Percentiles rank a stretch among this genome's conserved stretches.
Evolutionary conservation across 2,329 filamentous ascomycete genomes (phyloP).

Genomic region (Pyrenophora teres): DNA sequence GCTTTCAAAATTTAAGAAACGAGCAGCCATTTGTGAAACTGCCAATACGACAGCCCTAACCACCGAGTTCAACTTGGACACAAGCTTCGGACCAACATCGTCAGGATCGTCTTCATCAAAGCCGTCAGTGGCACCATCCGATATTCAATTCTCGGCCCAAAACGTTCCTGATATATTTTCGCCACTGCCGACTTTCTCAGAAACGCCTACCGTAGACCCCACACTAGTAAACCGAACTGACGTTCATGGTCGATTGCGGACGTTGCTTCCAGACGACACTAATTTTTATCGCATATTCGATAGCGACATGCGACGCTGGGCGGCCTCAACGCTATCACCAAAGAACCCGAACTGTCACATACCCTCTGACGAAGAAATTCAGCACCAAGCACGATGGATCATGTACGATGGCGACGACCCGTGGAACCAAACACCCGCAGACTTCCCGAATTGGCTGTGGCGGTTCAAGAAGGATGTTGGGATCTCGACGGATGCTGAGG

Average conservation of each 20-base stretch:
- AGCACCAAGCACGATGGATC: conserved; percentile 40
- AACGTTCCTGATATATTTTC: background rate
- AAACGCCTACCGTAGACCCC: background rate
- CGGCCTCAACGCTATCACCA: conserved; percentile 29
- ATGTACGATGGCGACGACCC: conserved; percentile 42
- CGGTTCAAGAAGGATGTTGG: conserved; percentile 37
- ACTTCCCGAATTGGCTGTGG: conserved; percentile 39
- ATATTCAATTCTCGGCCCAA: background rate
- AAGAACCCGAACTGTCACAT: conserved; percentile 27
- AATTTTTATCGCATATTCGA: conserved; percentile 27
- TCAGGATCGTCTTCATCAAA: background rate
- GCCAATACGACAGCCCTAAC: background rate
- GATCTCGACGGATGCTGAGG: conserved; percentile 6
- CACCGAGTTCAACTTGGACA: background rate
- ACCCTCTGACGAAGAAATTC: conserved; percentile 40
- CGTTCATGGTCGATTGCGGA: conserved; percentile 6
- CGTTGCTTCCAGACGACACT: conserved; percentile 18
- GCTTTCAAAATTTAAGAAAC: conserved; percentile 20
- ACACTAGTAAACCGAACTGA: conserved; percentile 4
- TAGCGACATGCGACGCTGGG: conserved; percentile 29
- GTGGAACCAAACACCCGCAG: conserved; percentile 47
- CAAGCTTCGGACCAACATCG: background rate
- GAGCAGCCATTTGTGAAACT: conserved; percentile 7
- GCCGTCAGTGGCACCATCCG: background rate
- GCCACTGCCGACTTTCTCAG: background rate